Conservation (phyloP, 345 rosid species). For the Brassica rapa region DNA sequence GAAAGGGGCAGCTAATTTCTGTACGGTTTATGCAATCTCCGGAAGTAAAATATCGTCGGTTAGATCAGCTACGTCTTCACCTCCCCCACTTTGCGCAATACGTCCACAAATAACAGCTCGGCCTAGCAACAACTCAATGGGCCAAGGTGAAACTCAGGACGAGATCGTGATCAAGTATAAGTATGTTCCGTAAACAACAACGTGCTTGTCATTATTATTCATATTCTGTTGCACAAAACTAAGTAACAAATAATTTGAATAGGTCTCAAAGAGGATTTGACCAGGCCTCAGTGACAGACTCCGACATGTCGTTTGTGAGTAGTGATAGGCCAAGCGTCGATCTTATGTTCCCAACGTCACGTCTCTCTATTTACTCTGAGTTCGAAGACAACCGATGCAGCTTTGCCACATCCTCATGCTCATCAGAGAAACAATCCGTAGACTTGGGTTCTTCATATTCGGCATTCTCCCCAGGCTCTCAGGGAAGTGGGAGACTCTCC, state of each 20-base stretch:
- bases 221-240: background rate
- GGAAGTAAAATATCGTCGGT: constrained; percentile 67
- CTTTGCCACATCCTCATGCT: constrained; percentile 33
- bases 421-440: constrained; percentile 35
- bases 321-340: constrained; percentile 48
- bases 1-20: constrained; percentile 66
- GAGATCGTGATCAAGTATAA: constrained; percentile 27
- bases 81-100: constrained; percentile 43
- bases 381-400: constrained; percentile 38
- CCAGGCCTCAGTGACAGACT: constrained; percentile 35
- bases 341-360: constrained; percentile 17
- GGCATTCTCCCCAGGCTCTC: constrained; percentile 29
- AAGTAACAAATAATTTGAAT: background rate
- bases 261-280: constrained; percentile 29
- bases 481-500: constrained; percentile 31
- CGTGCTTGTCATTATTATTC: background rate
- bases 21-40: constrained; percentile 69
- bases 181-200: background rate
- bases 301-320: constrained; percentile 46
- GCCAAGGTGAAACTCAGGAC: background rate
- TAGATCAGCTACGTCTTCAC: constrained; percentile 48
- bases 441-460: constrained; percentile 27
- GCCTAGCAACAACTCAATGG: constrained; percentile 3
- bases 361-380: constrained; percentile 30
- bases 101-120: constrained; percentile 20